Percentiles rank a stretch among this genome's conserved stretches.
phyloP scores from a whole-genome alignment of 371 early-diverging fungal genomes.

The Rhizopus delemar region DNA sequence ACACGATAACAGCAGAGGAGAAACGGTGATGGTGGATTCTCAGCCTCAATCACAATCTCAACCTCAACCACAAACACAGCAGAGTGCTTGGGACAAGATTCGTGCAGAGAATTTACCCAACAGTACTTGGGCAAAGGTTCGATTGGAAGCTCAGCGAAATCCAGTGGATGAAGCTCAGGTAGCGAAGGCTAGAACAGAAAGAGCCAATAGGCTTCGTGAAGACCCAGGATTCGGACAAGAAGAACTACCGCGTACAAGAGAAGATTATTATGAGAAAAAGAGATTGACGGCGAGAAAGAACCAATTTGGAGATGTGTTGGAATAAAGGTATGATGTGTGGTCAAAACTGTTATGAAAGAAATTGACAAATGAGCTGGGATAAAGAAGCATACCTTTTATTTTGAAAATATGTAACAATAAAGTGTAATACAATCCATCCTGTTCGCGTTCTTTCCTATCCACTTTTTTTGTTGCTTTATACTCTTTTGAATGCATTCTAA shows the following conservation, averaged over 20 bases:
- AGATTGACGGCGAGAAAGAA: slow-evolving; percentile 28
- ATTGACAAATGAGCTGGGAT: no score
- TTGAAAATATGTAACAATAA: not conserved
- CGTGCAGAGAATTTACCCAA: slow-evolving; percentile 44
- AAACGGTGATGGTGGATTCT: no score
- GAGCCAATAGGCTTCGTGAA: slow-evolving; percentile 24
- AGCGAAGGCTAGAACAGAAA: slow-evolving; percentile 27
- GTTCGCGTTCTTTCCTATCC: not conserved
- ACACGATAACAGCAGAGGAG: no score
- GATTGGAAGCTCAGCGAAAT: slow-evolving; percentile 40
- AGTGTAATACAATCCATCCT: not conserved
- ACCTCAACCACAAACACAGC: not conserved
- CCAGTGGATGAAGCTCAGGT: slow-evolving; percentile 17
- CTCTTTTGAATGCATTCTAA: slow-evolving; percentile 14
- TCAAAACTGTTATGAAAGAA: not conserved
- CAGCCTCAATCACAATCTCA: no score
- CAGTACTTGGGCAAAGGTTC: slow-evolving; percentile 42
- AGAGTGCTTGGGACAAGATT: slow-evolving; percentile 48
- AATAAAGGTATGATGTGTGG: slow-evolving; percentile 9
- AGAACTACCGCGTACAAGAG: slow-evolving; percentile 46
- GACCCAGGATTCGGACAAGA: slow-evolving; percentile 22
- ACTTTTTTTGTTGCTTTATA: not conserved
- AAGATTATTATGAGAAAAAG: slow-evolving; percentile 26
- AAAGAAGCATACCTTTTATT: no score
- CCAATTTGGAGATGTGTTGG: slow-evolving; percentile 46